Base-by-base conservation (phyloP, 208 protist genomes). In the Acanthamoeba sp. region DNA sequence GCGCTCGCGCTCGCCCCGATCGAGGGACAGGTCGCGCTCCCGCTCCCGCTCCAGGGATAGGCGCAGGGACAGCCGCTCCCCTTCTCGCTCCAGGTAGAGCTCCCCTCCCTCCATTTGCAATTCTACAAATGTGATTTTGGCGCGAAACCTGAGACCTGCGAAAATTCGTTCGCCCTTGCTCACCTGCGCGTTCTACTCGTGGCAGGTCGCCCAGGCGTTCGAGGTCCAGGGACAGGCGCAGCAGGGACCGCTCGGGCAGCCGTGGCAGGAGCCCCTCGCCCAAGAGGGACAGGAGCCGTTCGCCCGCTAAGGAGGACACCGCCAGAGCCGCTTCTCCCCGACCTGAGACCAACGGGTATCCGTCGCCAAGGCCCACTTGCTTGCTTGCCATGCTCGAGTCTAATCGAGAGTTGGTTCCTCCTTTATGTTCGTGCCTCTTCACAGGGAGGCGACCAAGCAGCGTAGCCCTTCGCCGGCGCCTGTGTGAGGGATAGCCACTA, bases 231-330 rank as follows among this genome's bases (percentile, higher is more conserved):
- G 73, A 42, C 34, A 50, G 42, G 73, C 73, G 73, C 36, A 82
- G 38, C 42, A 27, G 3, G 27, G 73, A 82, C 29, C 38, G 38
- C 22, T 42, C 34, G 3, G 73, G 6, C 42, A 42, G 73, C 73
- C 73, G 73, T 24, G 42, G 73, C 42, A 50, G 10, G 34, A 82
- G 73, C 73, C 38, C 38, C 18, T 82, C 73, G 34, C 73, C 73
- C 73, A 82, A 48, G 42, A 42, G 73, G 73, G 73, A 82, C 29
- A 50, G 73, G 73, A 82, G 73, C 59, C 59, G 59, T 34, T 34
- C 59, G 9, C 59, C 59, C 29, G 59, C 59, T 34, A 66, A 66
- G 59, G 59, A 66, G n/a, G 59, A 66, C 22, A 34, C 9, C 24
- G 59, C 7, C 59, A n/a, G 27, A 5, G 59, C 59, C n/a, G 59